phyloP scores from a whole-genome alignment of 164 flowering plant genomes.

The Macadamia tetraphylla region DNA sequence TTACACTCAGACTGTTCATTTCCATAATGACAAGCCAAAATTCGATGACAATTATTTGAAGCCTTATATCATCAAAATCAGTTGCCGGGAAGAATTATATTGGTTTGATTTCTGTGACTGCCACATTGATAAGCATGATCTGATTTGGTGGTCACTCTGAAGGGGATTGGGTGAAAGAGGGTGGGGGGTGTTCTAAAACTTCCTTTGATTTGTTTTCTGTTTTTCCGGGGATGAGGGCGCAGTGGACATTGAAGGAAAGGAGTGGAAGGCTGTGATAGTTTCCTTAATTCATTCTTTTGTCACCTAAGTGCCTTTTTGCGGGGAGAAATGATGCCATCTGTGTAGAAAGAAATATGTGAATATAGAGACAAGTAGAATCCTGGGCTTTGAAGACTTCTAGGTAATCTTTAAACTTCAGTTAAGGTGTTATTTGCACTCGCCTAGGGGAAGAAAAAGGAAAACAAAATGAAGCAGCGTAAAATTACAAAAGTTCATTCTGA shows the following conservation, averaged over 20 bases:
- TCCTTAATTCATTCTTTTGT: neutral
- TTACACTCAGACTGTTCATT: too few species aligned
- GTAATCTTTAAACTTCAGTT: too few species aligned
- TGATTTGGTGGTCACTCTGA: too few species aligned
- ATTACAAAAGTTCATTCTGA: too few species aligned
- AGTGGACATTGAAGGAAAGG: neutral
- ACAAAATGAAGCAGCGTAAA: too few species aligned
- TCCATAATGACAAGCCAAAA: neutral
- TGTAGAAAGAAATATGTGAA: neutral
- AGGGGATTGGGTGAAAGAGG: neutral
- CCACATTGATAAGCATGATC: too few species aligned
- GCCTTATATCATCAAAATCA: neutral
- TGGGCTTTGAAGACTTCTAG: too few species aligned
- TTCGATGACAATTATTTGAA: too few species aligned
- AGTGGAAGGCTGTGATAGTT: neutral
- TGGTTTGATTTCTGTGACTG: neutral
- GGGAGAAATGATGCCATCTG: neutral
- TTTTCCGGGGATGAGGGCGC: neutral
- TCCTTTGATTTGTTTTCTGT: neutral
- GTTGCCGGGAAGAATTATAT: neutral
- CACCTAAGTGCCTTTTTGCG: neutral
- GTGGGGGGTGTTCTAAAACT: neutral
- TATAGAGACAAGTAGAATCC: neutral
- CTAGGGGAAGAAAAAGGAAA: too few species aligned
- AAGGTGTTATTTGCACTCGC: too few species aligned